Evolutionary conservation across 2,329 filamentous ascomycete species (phyloP).

Genomic region (Grosmannia penicillata): DNA sequence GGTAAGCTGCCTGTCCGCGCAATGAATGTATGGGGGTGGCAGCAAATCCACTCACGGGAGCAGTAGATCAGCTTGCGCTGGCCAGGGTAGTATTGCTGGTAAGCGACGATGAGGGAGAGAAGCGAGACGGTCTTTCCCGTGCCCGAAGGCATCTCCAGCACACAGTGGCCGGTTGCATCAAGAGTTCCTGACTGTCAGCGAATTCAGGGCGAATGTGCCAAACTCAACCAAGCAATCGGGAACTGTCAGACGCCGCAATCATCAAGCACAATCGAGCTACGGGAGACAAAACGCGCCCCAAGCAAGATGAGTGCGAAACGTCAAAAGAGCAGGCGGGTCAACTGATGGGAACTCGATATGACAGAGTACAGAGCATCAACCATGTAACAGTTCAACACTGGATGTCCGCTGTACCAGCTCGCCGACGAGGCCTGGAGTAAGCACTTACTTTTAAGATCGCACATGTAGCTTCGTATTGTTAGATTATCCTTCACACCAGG

Average conservation of each 20-base stretch:
- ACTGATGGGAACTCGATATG: no score
- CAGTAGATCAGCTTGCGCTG: constrained; percentile 96
- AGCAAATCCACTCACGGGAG: constrained; percentile 44
- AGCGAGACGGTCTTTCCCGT: constrained; percentile 96
- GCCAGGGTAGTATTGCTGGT: constrained; percentile 86
- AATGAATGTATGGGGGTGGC: not conserved
- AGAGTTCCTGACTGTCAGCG: constrained; percentile 46
- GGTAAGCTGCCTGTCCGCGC: not conserved
- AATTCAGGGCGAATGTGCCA: no score
- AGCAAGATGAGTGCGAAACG: no score
- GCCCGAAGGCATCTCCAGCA: constrained; percentile 96
- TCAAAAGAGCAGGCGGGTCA: no score
- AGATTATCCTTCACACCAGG: no score
- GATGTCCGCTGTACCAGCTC: no score
- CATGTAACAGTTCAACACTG: no score
- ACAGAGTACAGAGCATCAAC: no score
- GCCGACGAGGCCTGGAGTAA: not conserved
- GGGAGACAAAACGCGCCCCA: no score
- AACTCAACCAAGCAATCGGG: not conserved
- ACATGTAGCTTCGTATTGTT: constrained; percentile 41
- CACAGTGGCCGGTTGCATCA: constrained; percentile 87
- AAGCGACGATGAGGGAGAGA: constrained; percentile 87
- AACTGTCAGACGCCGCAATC: not conserved
- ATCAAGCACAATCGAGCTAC: not conserved
- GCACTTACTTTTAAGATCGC: constrained; percentile 36